Evolutionary conservation across 2,329 filamentous ascomycete species (phyloP).

Genomic region (Penicillium sp.): DNA sequence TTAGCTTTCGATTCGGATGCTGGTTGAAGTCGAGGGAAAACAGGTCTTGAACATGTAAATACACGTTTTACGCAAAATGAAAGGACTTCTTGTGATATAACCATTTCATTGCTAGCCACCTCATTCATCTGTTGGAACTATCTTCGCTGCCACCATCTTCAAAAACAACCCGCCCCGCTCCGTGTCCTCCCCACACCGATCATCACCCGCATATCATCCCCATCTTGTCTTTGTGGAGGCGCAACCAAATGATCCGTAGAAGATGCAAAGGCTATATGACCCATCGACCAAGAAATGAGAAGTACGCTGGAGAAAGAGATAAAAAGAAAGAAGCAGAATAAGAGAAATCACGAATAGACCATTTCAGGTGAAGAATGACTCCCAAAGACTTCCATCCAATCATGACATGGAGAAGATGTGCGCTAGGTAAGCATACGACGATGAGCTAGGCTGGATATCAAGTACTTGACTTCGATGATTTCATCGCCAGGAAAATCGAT

Average conservation of each 20-base stretch:
- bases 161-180: neutral
- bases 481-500: constrained; percentile 4
- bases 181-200: neutral
- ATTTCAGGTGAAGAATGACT: neutral
- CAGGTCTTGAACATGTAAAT: no score
- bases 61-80: neutral
- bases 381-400: constrained; percentile 1
- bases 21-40: neutral
- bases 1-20: no score
- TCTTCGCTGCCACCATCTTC: neutral
- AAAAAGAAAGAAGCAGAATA: constrained; percentile 1
- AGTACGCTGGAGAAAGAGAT: constrained; percentile 6
- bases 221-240: neutral
- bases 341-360: constrained; percentile 14
- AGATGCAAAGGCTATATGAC: neutral
- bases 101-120: neutral
- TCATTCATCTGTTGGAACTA: neutral
- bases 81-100: neutral
- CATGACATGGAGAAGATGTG: neutral
- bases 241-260: neutral
- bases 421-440: neutral
- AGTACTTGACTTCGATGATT: neutral
- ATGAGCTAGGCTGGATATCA: neutral
- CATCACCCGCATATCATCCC: constrained; percentile 1
- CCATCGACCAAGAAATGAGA: constrained; percentile 13